Conservation (phyloP, 352 stramenopile species). For the Globisporangium nodosum region DNA sequence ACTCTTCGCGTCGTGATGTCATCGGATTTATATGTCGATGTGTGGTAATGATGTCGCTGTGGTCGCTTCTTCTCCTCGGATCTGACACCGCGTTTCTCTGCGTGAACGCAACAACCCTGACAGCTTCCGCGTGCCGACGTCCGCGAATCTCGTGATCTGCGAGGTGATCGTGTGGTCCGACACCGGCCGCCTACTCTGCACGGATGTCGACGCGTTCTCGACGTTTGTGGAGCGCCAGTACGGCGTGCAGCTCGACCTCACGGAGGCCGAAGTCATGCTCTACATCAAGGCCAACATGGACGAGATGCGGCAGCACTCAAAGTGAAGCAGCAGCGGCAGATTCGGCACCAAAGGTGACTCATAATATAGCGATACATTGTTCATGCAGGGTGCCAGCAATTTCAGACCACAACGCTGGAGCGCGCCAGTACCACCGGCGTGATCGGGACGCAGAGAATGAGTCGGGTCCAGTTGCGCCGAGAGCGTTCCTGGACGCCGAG, state of each 20-base stretch:
- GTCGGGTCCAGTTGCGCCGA: too few relatives aligned
- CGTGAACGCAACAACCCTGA: not conserved
- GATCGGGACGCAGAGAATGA: too few relatives aligned
- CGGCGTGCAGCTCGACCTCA: conserved; percentile 60
- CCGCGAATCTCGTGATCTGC: conserved; percentile 40
- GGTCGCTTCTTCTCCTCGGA: not conserved
- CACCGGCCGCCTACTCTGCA: conserved; percentile 51
- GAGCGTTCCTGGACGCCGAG: too few relatives aligned
- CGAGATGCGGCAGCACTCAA: conserved; percentile 29
- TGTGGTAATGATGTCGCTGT: not conserved
- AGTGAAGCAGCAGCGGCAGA: too few relatives aligned
- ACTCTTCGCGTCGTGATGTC: not conserved
- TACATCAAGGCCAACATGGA: conserved; percentile 72
- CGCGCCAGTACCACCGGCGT: too few relatives aligned
- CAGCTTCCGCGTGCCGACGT: conserved; percentile 33
- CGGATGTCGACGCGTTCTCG: conserved; percentile 59
- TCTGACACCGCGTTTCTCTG: not conserved
- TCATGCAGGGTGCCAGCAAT: too few relatives aligned
- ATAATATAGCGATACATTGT: not conserved
- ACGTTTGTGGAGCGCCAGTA: conserved; percentile 56
- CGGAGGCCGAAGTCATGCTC: conserved; percentile 49
- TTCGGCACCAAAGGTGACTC: too few relatives aligned
- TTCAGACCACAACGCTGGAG: too few relatives aligned
- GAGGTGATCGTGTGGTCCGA: conserved; percentile 68
- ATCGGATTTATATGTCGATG: not conserved